These are phyloP conservation scores for Ceratocystis alfenasii DNA, from an alignment of 2,329 filamentous ascomycete species.

Conservation along the genomic window DNA sequence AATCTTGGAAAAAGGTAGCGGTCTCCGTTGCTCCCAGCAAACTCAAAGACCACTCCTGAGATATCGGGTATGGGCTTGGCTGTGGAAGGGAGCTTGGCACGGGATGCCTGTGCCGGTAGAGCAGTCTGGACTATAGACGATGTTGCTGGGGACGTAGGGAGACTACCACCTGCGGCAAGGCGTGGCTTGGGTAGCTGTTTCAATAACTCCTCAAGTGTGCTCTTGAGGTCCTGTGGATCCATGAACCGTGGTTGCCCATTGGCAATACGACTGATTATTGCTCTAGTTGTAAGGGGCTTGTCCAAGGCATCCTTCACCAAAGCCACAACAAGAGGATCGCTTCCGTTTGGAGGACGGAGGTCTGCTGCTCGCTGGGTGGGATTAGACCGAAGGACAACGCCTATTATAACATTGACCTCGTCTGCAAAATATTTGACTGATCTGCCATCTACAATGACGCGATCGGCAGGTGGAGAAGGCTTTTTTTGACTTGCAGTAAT, in stretches of 20 bases:
- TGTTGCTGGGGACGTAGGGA: conserved; percentile 20
- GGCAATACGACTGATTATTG: conserved; percentile 44
- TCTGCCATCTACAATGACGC: conserved; percentile 42
- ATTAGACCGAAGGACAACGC: conserved; percentile 48
- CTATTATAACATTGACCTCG: conserved; percentile 45
- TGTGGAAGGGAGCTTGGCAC: conserved; percentile 29
- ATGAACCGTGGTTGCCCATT: conserved; percentile 38
- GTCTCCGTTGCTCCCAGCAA: conserved; percentile 55
- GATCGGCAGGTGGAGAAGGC: conserved; percentile 43
- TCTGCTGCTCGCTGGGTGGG: conserved; percentile 43
- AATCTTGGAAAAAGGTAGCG: conserved; percentile 69
- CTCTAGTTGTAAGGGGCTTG: conserved; percentile 35
- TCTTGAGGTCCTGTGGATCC: conserved; percentile 44
- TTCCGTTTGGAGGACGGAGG: conserved; percentile 41
- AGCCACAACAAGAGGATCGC: conserved; percentile 44
- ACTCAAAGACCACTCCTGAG: conserved; percentile 57
- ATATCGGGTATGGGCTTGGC: conserved; percentile 38
- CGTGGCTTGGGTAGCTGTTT: conserved; percentile 24
- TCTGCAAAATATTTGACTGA: conserved; percentile 50
- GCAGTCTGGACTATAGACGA: neutral
- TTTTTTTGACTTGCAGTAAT: conserved; percentile 51
- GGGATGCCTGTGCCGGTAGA: neutral
- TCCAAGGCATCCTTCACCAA: conserved; percentile 48
- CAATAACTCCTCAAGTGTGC: conserved; percentile 39
- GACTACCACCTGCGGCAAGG: conserved; percentile 20